Base-by-base conservation (phyloP, 2,329 filamentous ascomycete genomes). In the Pyrenophora seminiperda region DNA sequence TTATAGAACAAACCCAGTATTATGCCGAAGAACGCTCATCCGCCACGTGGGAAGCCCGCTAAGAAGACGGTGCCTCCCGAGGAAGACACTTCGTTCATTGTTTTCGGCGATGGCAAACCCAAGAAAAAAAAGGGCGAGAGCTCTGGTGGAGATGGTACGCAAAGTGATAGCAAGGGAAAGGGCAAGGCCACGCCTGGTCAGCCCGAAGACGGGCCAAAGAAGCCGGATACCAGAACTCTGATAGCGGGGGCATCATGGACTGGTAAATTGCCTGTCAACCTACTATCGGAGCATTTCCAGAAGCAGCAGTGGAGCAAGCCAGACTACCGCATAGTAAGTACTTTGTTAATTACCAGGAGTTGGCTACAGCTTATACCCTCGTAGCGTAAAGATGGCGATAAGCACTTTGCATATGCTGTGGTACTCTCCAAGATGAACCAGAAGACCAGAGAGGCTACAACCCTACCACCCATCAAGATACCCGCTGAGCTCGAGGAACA, bases 211-310 rank as follows among this genome's bases (percentile, higher is more conserved):
- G 74, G 70, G 5, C 78, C 77, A n/a, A 85, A 84, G 70, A 84
- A 82, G 61, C 83, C 83, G 32, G 79, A 83, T 40, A 82, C 81
- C 17, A 77, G 83, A 73, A 90, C 95, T 62, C 78, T 99, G 59
- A 96, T 99, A 67, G 94, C 91, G 33, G 94, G 94, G 40, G 85
- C 91, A 50, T 97, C 91, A 62, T 99, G 94, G 94, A 99, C 94
- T 0, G 94, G 94, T 32, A 99, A 99, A 73, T 78, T 99, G 24
- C 94, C 94, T 1, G 89, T 97, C 58, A 97, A 96, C 70, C 81
- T 97, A 65, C 83, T 97, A 57, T 90, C 89, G 29, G 94, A 97
- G 78, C 90, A 96, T 75, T 97, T 92, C 66, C 91, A 96, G 76
- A 95, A 93, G 73, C 90, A 96, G 73, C 91, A 90, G 70, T 99